Conservation (phyloP, 2,329 filamentous ascomycete species). For the Xylariaceae sp. region DNA sequence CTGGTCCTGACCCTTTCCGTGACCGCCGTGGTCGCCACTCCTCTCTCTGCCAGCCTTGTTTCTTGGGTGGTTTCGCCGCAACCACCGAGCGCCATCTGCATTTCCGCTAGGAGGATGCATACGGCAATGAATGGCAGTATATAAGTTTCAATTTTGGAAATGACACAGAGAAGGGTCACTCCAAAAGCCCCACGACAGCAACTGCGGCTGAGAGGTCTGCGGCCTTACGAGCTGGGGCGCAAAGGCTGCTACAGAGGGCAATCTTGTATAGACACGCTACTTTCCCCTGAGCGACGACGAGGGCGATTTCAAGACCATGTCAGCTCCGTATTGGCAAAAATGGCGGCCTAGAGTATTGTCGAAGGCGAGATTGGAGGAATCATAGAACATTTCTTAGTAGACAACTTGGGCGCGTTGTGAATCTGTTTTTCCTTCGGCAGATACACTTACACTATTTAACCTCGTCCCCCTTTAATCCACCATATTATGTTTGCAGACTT, state of each 20-base stretch:
- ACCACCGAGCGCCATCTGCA: background rate
- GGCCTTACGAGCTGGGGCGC: background rate
- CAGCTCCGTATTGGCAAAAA: background rate
- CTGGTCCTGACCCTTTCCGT: background rate
- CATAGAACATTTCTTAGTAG: slow-evolving; percentile 5
- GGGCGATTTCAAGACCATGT: slow-evolving; percentile 5
- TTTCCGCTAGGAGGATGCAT: slow-evolving; percentile 4
- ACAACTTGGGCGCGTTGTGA: background rate
- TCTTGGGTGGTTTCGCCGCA: background rate
- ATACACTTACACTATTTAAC: background rate
- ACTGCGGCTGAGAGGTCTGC: background rate
- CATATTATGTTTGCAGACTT: background rate
- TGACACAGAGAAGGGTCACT: background rate
- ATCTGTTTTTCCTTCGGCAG: background rate
- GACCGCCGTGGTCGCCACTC: background rate
- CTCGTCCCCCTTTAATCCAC: background rate
- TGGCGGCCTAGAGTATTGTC: background rate
- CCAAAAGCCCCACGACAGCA: slow-evolving; percentile 6
- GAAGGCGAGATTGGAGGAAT: background rate
- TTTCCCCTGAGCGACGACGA: background rate
- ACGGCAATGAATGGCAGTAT: slow-evolving; percentile 8
- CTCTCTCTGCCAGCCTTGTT: background rate
- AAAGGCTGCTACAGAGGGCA: background rate
- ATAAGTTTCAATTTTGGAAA: background rate
- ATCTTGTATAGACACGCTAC: slow-evolving; percentile 5